Evolutionary conservation across 805 yeast species (phyloP), one percentile per base, ranked within the genome.

Genomic region (Groenewaldozyma salmanticensis): DNA sequence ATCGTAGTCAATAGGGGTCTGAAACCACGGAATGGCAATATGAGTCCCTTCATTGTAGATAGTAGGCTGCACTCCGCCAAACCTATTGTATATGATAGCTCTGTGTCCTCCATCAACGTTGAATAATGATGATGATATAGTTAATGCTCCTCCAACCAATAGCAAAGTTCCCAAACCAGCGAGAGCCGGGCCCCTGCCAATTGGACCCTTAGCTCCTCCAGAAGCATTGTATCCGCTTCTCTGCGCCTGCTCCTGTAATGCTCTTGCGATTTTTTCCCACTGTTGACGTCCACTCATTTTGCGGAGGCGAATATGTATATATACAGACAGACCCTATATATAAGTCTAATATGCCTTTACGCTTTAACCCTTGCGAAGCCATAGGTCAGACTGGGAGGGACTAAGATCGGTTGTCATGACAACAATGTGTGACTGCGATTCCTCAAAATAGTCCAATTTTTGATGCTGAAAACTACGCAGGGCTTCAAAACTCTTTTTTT

Each of bases 81-180:
- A 38, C 58, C 98, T 77, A 20, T 94, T 86, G 61, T 92, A 92
- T 31, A 92, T 74, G 56, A 92, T 88, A 15, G 96, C 98, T 59
- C 98, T 74, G 63, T 90, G 97, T 64, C 98, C 98, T 77, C 98
- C 98, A 64, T 92, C 97, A 45, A 92, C 98, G 59, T 80, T 81
- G 65, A 79, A 81, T 27, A 81, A 64, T 1, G 87, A 68, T 32
- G 75, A 65, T 51, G 78, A 75, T 31, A 73, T 48, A 20, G 71
- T 57, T 33, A 74, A 38, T 2, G 76, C 73, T 43, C 76, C 79
- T 40, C 75, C 79, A 41, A 79, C 81, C 3, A 79, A 58, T 4
- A 75, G 49, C 17, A 80, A 51, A 2, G 84, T 83, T 29, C 81
- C 82, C 17, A 72, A 52, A 4, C 86, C 87, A 17, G 79, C 74